Percentiles rank a stretch among this genome's conserved stretches.
Conservation (phyloP, 768 basidiomycete genomes). For the Boletellus sp. region DNA sequence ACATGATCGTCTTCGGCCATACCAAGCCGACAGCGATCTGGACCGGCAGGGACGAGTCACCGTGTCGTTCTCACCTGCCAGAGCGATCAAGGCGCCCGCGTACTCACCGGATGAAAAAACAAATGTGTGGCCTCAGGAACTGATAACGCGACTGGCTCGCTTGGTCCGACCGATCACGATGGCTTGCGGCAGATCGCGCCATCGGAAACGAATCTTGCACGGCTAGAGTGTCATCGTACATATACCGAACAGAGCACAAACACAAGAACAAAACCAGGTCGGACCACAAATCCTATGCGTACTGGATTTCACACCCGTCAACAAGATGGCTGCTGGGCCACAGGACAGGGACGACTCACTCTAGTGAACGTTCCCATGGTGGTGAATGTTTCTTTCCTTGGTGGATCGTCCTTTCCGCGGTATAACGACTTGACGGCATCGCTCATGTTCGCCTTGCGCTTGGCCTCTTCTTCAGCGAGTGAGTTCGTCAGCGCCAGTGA, state of each 20-base stretch:
- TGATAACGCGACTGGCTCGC: neutral
- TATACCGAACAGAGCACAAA: constrained; percentile 12
- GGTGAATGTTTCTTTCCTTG: constrained; percentile 83
- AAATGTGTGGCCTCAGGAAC: neutral
- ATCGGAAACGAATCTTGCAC: neutral
- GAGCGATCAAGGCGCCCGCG: too few relatives aligned
- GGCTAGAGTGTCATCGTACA: constrained; percentile 1
- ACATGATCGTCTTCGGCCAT: too few relatives aligned
- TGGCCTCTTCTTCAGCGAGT: constrained; percentile 77
- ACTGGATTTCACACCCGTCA: constrained; percentile 14
- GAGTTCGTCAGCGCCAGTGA: constrained; percentile 67
- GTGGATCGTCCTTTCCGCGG: constrained; percentile 46
- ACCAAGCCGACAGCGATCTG: too few relatives aligned
- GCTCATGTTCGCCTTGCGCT: constrained; percentile 81
- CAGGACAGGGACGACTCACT: constrained; percentile 44
- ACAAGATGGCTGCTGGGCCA: neutral
- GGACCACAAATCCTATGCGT: constrained; percentile 14
- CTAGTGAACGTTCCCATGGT: constrained; percentile 90
- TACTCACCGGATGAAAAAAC: too few relatives aligned
- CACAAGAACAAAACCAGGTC: neutral
- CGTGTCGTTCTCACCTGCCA: too few relatives aligned
- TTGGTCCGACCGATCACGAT: neutral
- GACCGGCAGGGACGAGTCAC: too few relatives aligned
- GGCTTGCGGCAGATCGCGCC: neutral
- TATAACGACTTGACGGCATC: constrained; percentile 84